Evolutionary conservation across 495 filamentous ascomycete species (phyloP).

Genomic region (Copromyces sp.): DNA sequence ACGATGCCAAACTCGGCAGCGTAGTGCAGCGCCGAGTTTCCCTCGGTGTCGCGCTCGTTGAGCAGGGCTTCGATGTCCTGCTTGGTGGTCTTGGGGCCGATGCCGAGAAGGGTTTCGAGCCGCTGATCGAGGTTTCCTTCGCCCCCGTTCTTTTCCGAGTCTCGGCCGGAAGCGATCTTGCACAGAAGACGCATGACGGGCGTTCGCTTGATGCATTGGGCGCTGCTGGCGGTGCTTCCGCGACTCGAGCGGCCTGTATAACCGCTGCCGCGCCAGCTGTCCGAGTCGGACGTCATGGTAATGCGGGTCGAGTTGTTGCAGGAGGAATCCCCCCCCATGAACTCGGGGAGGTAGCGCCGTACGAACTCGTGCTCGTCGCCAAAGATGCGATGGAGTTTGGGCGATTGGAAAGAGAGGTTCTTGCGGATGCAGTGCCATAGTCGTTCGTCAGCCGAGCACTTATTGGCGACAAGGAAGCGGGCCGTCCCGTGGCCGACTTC

Average conservation of each 20-base stretch:
- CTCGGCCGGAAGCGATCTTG: constrained; percentile 15
- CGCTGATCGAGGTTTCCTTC: constrained; percentile 9
- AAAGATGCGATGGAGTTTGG: constrained; percentile 25
- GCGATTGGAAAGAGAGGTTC: constrained; percentile 17
- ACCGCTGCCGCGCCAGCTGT: constrained; percentile 5
- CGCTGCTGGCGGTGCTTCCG: constrained; percentile 13
- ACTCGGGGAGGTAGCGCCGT: constrained; percentile 25
- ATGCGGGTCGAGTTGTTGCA: constrained; percentile 18
- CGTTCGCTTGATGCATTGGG: constrained; percentile 16
- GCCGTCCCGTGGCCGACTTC: constrained; percentile 23
- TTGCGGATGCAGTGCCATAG: constrained; percentile 22
- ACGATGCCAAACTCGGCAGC: constrained; percentile 26
- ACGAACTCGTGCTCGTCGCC: constrained; percentile 25
- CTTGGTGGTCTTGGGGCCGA: constrained; percentile 11
- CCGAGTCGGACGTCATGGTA: constrained; percentile 17
- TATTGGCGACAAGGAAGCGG: constrained; percentile 24
- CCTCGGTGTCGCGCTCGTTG: constrained; percentile 23
- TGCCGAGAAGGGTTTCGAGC: constrained; percentile 12
- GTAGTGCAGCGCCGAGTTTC: constrained; percentile 26
- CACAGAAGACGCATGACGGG: constrained; percentile 22
- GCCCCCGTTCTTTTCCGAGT: constrained; percentile 7
- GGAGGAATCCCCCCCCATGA: constrained; percentile 10
- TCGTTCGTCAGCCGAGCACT: constrained; percentile 16
- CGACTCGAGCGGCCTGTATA: constrained; percentile 13
- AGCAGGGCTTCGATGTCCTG: constrained; percentile 12